A percentile compares a stretch with the other conserved stretches of the same genome.
phyloP scores from a whole-genome alignment of 495 filamentous ascomycete genomes.

The Penicillium parvum region DNA sequence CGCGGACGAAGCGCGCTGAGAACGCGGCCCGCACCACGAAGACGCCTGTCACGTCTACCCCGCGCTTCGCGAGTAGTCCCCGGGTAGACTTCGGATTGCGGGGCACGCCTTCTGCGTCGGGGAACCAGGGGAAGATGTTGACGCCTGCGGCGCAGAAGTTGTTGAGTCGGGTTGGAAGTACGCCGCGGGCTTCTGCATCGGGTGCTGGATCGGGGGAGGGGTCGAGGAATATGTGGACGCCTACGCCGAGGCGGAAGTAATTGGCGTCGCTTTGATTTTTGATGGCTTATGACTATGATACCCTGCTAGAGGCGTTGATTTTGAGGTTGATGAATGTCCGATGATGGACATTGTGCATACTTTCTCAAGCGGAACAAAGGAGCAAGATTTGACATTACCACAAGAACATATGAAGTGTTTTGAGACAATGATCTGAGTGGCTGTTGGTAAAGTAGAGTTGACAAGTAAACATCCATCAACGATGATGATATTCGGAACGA shows the following conservation, averaged over 20 bases:
- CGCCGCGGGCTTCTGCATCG: constrained; percentile 24
- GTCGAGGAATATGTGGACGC: constrained; percentile 53
- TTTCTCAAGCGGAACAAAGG: not conserved
- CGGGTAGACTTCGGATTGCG: constrained; percentile 53
- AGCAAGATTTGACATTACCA: not conserved
- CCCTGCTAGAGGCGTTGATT: constrained; percentile 1
- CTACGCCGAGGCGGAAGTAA: constrained; percentile 44
- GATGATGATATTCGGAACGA: constrained; percentile 10
- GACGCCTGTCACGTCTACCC: constrained; percentile 57
- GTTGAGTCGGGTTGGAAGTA: constrained; percentile 59
- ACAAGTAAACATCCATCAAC: not conserved
- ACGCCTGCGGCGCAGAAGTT: constrained; percentile 78
- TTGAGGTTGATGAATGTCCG: not conserved
- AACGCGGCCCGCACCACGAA: constrained; percentile 45
- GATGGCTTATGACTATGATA: constrained; percentile 6
- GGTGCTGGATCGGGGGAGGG: constrained; percentile 37
- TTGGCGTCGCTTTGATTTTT: no score
- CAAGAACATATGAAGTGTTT: no score
- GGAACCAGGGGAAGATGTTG: constrained; percentile 30
- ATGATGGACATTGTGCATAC: not conserved
- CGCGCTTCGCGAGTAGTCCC: constrained; percentile 74
- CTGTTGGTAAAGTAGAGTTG: no score
- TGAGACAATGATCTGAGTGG: no score
- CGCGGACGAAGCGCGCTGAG: constrained; percentile 63
- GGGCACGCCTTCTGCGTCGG: constrained; percentile 35